Base-by-base conservation (phyloP, 805 yeast genomes). In the Helenozyma baotianmanensis region DNA sequence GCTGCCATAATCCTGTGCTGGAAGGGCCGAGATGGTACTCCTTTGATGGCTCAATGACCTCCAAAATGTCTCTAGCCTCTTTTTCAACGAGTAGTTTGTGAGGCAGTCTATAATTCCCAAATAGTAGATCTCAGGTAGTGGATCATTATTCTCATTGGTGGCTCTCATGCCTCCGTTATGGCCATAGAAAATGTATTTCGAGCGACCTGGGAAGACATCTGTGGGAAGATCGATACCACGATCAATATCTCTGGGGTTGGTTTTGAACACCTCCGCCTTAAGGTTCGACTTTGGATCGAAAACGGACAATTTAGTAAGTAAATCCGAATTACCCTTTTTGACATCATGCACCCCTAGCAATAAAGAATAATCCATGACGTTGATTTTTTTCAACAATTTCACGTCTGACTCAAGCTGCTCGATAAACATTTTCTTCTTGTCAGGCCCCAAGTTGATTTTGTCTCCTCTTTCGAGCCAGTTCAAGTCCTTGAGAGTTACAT, bases 331-430 rank as follows among this genome's bases (percentile, higher is more conserved):
- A 2, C 81, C 85, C 41, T 70, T 66, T 18, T 68, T 66, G 40
- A 82, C 63, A 53, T 89, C 92, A 53, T 87, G 97, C 21, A 89
- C 72, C 1, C 98, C 99, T 27, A 94, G 61, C 29, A 92, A 64
- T 40, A 92, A 67, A 0, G 97, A 88, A 58, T 94, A 92, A 56
- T 92, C 99, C 99, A 92, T 92, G 22, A 86, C 89, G 47, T 88
- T 87, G 42, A 87, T 64, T 36, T 73, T 70, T 40, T 86, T 72
- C 27, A 92, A 67, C 14, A 92, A 68, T 35, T 64, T 58, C 13
- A 87, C 92, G 54, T 92, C 99, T 21, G 70, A 70, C 29, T 70
- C 76, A 36, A 92, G 64, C 58, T 92, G 98, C 12, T 68, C 59
- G 19, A 84, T 56, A 33, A 92, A 78, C 18, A 68, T 58, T 27